A percentile compares a stretch with the other conserved stretches of the same genome.
Evolutionary conservation across 2,329 filamentous ascomycete genomes (phyloP).

Genomic region (Pyrenophora graminea): DNA sequence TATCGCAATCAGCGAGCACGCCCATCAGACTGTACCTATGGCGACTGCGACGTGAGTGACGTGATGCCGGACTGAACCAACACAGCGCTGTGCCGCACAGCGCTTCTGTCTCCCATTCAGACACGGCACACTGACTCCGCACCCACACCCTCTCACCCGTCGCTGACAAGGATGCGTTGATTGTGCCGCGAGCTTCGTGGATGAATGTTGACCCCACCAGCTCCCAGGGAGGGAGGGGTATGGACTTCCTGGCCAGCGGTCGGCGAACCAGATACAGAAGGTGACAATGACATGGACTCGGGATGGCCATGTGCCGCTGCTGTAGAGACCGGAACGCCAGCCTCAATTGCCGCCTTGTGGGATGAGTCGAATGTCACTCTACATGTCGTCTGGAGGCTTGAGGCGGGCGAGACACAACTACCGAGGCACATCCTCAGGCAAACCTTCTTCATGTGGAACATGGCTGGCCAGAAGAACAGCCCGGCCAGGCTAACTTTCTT

Average conservation of each 20-base stretch:
- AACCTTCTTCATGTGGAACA: no score
- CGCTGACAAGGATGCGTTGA: conserved; percentile 25
- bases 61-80: conserved; percentile 12
- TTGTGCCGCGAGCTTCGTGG: conserved; percentile 25
- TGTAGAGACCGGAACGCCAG: conserved; percentile 8
- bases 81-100: conserved; percentile 11
- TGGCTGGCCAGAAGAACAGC: no score
- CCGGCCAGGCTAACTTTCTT: neutral
- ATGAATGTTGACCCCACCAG: conserved; percentile 30
- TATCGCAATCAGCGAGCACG: conserved; percentile 12
- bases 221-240: conserved; percentile 24
- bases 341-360: neutral
- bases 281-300: conserved; percentile 30
- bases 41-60: conserved; percentile 4
- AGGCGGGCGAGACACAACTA: neutral
- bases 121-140: conserved; percentile 31
- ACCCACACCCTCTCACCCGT: conserved; percentile 24
- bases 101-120: conserved; percentile 14
- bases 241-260: conserved; percentile 7
- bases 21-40: neutral
- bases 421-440: conserved; percentile 2
- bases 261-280: conserved; percentile 32
- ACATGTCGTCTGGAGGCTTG: neutral
- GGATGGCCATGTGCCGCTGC: conserved; percentile 20
- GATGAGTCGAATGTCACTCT: neutral